Percentiles rank a stretch among this genome's conserved stretches.
phyloP scores from a whole-genome alignment of 179 eudicot genomes.

The Patellifolia procumbens region DNA sequence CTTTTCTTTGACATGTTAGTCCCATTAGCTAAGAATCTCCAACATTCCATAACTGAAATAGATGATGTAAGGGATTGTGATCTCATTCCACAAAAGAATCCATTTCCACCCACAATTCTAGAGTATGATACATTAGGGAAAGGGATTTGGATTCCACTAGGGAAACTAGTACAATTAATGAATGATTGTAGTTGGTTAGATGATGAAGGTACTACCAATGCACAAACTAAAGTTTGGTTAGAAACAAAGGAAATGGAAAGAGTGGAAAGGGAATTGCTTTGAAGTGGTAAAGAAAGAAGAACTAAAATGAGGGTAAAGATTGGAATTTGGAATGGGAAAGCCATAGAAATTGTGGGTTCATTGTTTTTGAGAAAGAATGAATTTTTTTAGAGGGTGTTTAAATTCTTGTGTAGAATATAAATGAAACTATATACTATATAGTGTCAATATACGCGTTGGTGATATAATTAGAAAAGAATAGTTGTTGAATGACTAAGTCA shows the following conservation, averaged over 20 bases:
- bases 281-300: constrained; percentile 27
- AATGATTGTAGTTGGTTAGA: constrained; percentile 18
- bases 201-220: constrained; percentile 30
- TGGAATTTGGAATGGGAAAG: constrained; percentile 15
- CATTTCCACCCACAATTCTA: constrained; percentile 64
- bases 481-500: constrained; percentile 27
- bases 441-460: constrained; percentile 6
- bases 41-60: constrained; percentile 52
- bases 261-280: constrained; percentile 54
- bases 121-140: constrained; percentile 36
- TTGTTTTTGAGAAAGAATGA: constrained; percentile 1
- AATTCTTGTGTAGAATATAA: not conserved
- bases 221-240: constrained; percentile 58
- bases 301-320: constrained; percentile 21
- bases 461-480: not conserved
- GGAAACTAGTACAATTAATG: constrained; percentile 62
- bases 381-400: not conserved
- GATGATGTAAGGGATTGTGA: constrained; percentile 31
- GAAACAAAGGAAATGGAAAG: constrained; percentile 52
- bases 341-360: constrained; percentile 42
- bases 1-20: constrained; percentile 37
- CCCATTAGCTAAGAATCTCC: constrained; percentile 51
- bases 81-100: constrained; percentile 60
- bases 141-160: constrained; percentile 33
- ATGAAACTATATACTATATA: not conserved